Evolutionary conservation across 371 early-diverging fungal genomes (phyloP), one percentile per base, ranked within the genome.

Genomic region (Rhizomucor miehei): DNA sequence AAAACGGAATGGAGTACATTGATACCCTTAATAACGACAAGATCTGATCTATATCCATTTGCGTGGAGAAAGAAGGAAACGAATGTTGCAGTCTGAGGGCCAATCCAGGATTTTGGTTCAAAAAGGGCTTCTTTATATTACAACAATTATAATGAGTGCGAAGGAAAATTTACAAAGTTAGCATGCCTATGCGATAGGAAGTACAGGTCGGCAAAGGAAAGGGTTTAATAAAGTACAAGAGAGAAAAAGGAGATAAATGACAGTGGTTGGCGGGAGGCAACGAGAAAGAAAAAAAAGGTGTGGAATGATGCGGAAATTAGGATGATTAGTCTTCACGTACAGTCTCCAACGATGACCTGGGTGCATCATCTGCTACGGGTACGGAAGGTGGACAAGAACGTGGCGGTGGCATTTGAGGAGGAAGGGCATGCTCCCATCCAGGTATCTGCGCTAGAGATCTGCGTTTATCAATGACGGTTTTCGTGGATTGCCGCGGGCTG

Each of bases 331-430:
- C 52, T 43, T 51, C 52, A 23, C 29, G 41, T 12, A 51, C 52
- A 13, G 52, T 40, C 10, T 40, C 24, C 20, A 51, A 41, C 1
- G 23, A 13, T 6, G 49, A 11, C 4, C 16, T 21, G 1, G 1
- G 25, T 10, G 52, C 39, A 9, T 40, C 13, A 9, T 21, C 16
- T 16, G 14, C 6, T 4, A 21, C n/a, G 57, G 56, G 57, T 40
- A 59, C 66, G 47, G 73, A 67, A 24, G 73, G 73, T n/a, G 62
- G 65, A 21, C 48, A 60, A 3, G 66, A 60, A 35, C 40, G 57
- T 12, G 75, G 75, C 11, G 70, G 70, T 17, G 75, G 75, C 47
- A 65, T 47, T 52, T 67, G 75, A 24, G 75, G 71, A 19, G 75
- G 75, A 29, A 74, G 23, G 8, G 49, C 56, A 13, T 51, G 52